phyloP scores from a whole-genome alignment of 805 yeast species.

The Debaryomyces maramus region DNA sequence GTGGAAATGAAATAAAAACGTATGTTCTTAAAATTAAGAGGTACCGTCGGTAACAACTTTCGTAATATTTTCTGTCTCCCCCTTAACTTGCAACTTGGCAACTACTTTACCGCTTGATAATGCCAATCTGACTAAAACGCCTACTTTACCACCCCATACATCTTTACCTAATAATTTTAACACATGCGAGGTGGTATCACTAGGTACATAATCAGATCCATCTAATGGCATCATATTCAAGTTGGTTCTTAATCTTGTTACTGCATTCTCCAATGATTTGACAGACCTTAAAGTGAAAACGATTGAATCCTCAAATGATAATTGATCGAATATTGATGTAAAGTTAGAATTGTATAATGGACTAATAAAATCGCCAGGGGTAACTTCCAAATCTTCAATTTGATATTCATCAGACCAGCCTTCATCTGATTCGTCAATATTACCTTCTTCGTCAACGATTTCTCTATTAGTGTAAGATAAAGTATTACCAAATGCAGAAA shows the following conservation, averaged over 20 bases:
- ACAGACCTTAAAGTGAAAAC: slow-evolving; percentile 62
- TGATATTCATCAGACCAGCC: slow-evolving; percentile 94
- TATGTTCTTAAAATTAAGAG: slow-evolving; percentile 4
- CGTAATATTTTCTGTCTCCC: slow-evolving; percentile 49
- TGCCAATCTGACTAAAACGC: slow-evolving; percentile 50
- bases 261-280: slow-evolving; percentile 39
- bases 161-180: slow-evolving; percentile 85
- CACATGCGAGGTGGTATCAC: slow-evolving; percentile 61
- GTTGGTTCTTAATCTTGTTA: slow-evolving; percentile 49
- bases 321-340: slow-evolving; percentile 69
- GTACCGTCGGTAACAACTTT: slow-evolving; percentile 51
- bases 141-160: slow-evolving; percentile 58
- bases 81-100: slow-evolving; percentile 55
- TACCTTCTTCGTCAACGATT: slow-evolving; percentile 68
- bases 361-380: slow-evolving; percentile 77
- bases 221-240: slow-evolving; percentile 65
- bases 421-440: slow-evolving; percentile 63
- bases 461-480: slow-evolving; percentile 78
- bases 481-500: slow-evolving; percentile 58
- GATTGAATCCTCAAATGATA: slow-evolving; percentile 58
- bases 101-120: slow-evolving; percentile 56
- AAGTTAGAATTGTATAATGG: slow-evolving; percentile 82
- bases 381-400: slow-evolving; percentile 72
- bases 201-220: slow-evolving; percentile 63
- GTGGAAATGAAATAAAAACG: slow-evolving; percentile 2